Percentiles rank a stretch among this genome's conserved stretches.
Evolutionary conservation across 495 filamentous ascomycete genomes (phyloP).

Genomic region (Chaetomium cochliodes): DNA sequence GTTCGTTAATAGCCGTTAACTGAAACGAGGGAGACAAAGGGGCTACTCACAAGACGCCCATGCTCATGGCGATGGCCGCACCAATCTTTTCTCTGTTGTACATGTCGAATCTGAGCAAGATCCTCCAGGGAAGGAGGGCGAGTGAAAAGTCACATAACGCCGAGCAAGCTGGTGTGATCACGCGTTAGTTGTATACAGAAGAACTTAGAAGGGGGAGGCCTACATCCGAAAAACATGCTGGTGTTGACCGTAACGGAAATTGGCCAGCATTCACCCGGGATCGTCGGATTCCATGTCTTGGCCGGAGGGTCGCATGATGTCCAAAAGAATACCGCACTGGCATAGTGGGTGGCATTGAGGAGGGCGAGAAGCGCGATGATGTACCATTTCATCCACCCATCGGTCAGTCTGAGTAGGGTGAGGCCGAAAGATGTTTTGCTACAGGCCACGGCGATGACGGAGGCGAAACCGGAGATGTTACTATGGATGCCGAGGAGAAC

Average conservation of each 20-base stretch:
- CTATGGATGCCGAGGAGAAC: slow-evolving; percentile 20
- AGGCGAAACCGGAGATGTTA: slow-evolving; percentile 27
- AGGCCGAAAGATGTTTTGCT: slow-evolving; percentile 42
- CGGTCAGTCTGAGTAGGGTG: slow-evolving; percentile 32
- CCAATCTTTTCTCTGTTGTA: slow-evolving; percentile 35
- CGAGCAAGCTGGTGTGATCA: slow-evolving; percentile 26
- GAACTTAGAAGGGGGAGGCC: slow-evolving; percentile 4
- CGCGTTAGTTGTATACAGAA: not conserved
- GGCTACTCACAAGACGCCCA: slow-evolving; percentile 33
- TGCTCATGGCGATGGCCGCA: slow-evolving; percentile 34
- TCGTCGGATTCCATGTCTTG: slow-evolving; percentile 36
- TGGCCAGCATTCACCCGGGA: slow-evolving; percentile 40
- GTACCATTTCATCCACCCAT: slow-evolving; percentile 27
- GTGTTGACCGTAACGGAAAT: slow-evolving; percentile 9
- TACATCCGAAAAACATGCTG: slow-evolving; percentile 25
- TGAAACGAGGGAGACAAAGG: not conserved
- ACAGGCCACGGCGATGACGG: slow-evolving; percentile 29
- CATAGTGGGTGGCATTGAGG: slow-evolving; percentile 40
- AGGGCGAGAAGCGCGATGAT: slow-evolving; percentile 36
- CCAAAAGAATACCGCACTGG: slow-evolving; percentile 45
- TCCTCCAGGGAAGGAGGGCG: slow-evolving; percentile 30
- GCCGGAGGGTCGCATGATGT: slow-evolving; percentile 40
- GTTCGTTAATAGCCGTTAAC: not conserved
- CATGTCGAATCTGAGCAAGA: slow-evolving; percentile 32
- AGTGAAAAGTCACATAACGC: slow-evolving; percentile 31